Evolutionary conservation across 202 grass and related monocot genomes (phyloP), one percentile per base, ranked within the genome.

Genomic region (Tripidium arundinaceum): DNA sequence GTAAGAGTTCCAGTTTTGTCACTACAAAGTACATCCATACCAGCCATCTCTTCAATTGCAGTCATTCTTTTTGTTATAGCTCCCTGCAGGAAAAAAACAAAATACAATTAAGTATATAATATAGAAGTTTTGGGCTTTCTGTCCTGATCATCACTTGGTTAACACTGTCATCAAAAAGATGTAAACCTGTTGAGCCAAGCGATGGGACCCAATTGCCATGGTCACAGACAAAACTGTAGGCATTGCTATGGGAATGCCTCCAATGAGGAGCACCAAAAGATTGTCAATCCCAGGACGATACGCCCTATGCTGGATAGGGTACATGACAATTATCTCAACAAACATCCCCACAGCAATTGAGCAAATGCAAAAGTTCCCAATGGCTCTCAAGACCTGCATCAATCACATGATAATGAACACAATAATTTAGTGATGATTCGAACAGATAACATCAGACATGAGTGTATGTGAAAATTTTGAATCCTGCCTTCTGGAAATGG

Each of bases 11-110:
- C 95, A 36, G 95, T 98, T 87, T 98, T 98, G 28, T 98, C 95
- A 91, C 95, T 98, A 77, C 95, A 98, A 68, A 98, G 92, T 43
- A 98, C 95, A 91, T 98, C 95, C 95, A 98, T 98, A 41, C 95
- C 95, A 42, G 95, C 92, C 95, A 98, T 98, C 80, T 98, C 95
- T 63, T 98, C 95, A 62, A 98, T 98, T 74, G 95, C 95, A 80
- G 95, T 98, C 95, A 98, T 98, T 81, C 95, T 89, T 70, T 98
- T 98, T 47, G 95, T 98, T 62, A 98, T 98, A 74, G 95, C 95
- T 79, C 95, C 95, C 88, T 98, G 69, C 18, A 72, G 38, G 21
- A 47, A 65, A 38, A 18, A 55, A 11, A 29, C 38, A 42, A 70
- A 31, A 49, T 28, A 16, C 69, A 50, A 33, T n/a, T 52, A 72